These are phyloP conservation scores for Tricholoma furcatifolium DNA, from an alignment of 768 basidiomycete species.

Conservation along the genomic window DNA sequence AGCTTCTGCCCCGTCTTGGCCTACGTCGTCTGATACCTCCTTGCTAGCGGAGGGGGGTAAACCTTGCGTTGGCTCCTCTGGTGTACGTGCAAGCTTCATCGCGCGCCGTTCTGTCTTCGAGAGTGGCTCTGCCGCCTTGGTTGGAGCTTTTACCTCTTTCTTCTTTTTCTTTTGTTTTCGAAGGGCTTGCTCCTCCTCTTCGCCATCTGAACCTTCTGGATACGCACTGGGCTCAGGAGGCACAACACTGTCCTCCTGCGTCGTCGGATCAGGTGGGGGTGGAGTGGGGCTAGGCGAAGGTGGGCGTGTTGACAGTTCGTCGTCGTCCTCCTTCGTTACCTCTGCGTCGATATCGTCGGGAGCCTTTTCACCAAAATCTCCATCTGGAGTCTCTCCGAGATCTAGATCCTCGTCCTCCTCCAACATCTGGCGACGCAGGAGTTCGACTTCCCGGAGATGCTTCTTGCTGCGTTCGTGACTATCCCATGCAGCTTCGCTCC, in stretches of 20 bases:
- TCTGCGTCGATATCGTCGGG: slow-evolving; percentile 1
- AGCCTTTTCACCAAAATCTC: slow-evolving; percentile 19
- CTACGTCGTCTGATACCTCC: slow-evolving; percentile 1
- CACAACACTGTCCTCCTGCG: background rate
- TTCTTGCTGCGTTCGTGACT: slow-evolving; percentile 97
- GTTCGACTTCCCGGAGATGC: slow-evolving; percentile 85
- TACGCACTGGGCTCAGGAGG: background rate
- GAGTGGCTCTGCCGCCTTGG: slow-evolving; percentile 4
- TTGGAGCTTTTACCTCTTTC: background rate
- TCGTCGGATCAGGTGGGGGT: background rate
- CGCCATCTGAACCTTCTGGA: slow-evolving; percentile 1
- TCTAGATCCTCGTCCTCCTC: slow-evolving; percentile 66
- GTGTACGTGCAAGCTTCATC: slow-evolving; percentile 7
- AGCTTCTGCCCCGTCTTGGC: slow-evolving; percentile 5
- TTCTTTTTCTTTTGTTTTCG: slow-evolving; percentile 14
- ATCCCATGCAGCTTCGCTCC: slow-evolving; percentile 91
- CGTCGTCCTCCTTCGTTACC: slow-evolving; percentile 10
- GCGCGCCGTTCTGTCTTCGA: slow-evolving; percentile 18
- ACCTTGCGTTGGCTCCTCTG: slow-evolving; percentile 1
- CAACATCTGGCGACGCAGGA: slow-evolving; percentile 73
- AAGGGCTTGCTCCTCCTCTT: slow-evolving; percentile 6
- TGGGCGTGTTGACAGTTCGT: slow-evolving; percentile 4
- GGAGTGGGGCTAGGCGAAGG: slow-evolving; percentile 6
- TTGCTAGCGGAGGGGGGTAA: background rate
- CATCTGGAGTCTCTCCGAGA: slow-evolving; percentile 26